Evolutionary conservation across 1,139 yeast species (phyloP).

Genomic region (Magnusiomyces tetraspermus): DNA sequence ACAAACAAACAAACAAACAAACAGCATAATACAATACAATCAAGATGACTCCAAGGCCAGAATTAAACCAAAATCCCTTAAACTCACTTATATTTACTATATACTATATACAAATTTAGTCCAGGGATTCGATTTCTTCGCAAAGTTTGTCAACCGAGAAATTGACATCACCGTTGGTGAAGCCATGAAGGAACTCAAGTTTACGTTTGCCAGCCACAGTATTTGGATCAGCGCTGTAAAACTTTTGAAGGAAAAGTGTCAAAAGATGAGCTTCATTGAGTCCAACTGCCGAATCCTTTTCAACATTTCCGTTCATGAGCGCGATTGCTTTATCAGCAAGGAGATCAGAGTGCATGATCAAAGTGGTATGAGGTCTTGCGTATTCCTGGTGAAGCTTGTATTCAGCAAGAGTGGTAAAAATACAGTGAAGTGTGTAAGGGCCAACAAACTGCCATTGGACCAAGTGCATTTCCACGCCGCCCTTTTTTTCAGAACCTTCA

Average conservation of each 20-base stretch:
- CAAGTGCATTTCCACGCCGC: conserved; percentile 74
- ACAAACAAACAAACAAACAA: too few relatives aligned
- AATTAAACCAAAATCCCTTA: too few relatives aligned
- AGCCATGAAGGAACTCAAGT: conserved; percentile 49
- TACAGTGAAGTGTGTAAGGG: conserved; percentile 73
- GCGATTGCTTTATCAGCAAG: conserved; percentile 53
- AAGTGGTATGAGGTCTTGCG: conserved; percentile 91
- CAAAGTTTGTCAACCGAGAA: conserved; percentile 63
- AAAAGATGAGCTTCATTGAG: conserved; percentile 70
- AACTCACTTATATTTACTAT: too few relatives aligned
- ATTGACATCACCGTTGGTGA: conserved; percentile 55
- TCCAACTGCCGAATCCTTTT: conserved; percentile 53
- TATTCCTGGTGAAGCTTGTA: conserved; percentile 83
- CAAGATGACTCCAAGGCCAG: too few relatives aligned
- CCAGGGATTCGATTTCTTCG: conserved; percentile 63
- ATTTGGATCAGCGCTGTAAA: conserved; percentile 61
- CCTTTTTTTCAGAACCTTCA: conserved; percentile 24
- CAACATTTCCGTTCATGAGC: conserved; percentile 81
- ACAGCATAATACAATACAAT: too few relatives aligned
- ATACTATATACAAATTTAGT: conserved; percentile 24
- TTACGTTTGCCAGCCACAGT: conserved; percentile 37
- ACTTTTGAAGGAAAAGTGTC: conserved; percentile 73
- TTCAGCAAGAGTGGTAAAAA: conserved; percentile 87
- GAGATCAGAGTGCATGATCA: conserved; percentile 79
- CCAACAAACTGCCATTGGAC: conserved; percentile 93